phyloP scores from a whole-genome alignment of 345 rosid genomes.

The Passiflora organensis region DNA sequence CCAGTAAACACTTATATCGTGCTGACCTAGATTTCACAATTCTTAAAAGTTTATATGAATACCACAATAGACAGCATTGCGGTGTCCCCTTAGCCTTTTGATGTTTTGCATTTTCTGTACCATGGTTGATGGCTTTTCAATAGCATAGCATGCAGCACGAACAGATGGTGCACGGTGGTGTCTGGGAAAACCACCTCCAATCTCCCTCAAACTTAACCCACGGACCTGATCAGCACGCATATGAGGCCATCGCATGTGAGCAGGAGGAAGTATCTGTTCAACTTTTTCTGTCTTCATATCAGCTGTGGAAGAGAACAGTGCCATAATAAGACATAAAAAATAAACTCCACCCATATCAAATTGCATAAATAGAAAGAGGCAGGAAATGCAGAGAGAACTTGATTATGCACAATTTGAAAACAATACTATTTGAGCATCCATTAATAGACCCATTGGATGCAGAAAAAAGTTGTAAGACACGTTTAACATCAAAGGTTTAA shows the following conservation, averaged over 20 bases:
- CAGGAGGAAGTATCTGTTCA: conserved; percentile 46
- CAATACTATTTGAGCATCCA: not conserved
- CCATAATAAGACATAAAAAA: conserved; percentile 15
- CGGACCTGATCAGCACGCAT: conserved; percentile 81
- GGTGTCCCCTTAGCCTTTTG: conserved; percentile 87
- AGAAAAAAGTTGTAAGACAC: not conserved
- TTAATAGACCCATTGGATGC: too few relatives aligned
- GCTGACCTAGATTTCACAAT: not conserved
- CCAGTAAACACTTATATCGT: not conserved
- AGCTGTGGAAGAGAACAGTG: conserved; percentile 33
- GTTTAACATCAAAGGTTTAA: conserved; percentile 12
- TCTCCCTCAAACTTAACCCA: conserved; percentile 85
- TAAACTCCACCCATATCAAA: conserved; percentile 4
- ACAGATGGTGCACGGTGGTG: conserved; percentile 95
- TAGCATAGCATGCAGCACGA: conserved; percentile 88
- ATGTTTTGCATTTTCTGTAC: conserved; percentile 94
- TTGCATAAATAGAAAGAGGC: not conserved
- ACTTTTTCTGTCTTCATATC: conserved; percentile 40
- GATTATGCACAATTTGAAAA: not conserved
- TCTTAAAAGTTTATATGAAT: conserved; percentile 20
- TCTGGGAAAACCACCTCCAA: conserved; percentile 95
- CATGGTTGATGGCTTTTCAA: conserved; percentile 92
- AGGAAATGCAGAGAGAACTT: not conserved
- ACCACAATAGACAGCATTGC: conserved; percentile 99
- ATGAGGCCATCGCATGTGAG: conserved; percentile 95